Conservation (phyloP, 768 basidiomycete genomes). For the Dentipellis sp. region DNA sequence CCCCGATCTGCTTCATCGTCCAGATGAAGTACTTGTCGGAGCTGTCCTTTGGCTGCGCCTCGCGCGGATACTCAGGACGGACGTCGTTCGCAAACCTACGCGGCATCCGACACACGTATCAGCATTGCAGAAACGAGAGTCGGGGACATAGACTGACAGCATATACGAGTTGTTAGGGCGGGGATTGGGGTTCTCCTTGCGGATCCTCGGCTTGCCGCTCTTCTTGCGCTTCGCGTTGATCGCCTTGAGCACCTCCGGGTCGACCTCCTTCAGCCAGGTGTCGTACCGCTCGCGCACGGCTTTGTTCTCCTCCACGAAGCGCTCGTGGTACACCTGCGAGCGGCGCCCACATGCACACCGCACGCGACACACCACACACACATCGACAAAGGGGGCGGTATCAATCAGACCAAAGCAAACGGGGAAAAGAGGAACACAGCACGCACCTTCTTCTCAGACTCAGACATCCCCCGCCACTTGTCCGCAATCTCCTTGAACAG, state of each 20-base stretch:
- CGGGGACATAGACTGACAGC: not conserved
- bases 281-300: not conserved
- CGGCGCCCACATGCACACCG: not conserved
- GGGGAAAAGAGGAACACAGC: not conserved
- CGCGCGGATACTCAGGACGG: not conserved
- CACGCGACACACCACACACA: too few species aligned
- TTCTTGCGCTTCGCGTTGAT: not conserved
- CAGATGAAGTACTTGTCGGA: not conserved
- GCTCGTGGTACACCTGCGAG: not conserved
- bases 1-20: not conserved
- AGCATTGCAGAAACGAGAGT: not conserved
- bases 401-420: not conserved
- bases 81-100: not conserved
- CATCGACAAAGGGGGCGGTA: too few species aligned
- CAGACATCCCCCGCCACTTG: slow-evolving; percentile 3
- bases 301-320: not conserved
- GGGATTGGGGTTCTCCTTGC: not conserved
- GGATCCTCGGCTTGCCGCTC: not conserved
- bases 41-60: not conserved
- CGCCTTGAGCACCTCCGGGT: not conserved
- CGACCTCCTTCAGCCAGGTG: not conserved
- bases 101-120: not conserved
- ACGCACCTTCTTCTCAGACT: slow-evolving; percentile 9
- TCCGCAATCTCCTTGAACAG: not conserved
- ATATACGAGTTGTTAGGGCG: not conserved